Conservation (phyloP, 106 monocot species). For the Dioscorea alata region DNA sequence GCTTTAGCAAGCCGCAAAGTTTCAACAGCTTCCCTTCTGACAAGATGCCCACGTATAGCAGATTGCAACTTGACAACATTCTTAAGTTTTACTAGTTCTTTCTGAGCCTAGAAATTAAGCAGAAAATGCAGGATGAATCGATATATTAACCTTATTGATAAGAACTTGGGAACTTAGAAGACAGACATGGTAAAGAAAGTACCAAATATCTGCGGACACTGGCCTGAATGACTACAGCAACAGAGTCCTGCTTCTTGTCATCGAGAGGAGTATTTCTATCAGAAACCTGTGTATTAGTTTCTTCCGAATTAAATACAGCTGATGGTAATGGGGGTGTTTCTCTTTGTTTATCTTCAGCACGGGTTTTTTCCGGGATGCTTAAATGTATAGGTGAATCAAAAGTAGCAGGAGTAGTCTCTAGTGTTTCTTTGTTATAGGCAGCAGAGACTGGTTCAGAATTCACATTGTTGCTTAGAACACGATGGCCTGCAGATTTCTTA, state of each 20-base stretch:
- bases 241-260: slow-evolving; percentile 24
- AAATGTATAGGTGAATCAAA: slow-evolving; percentile 30
- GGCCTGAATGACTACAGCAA: slow-evolving; percentile 61
- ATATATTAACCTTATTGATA: background rate
- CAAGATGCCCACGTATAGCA: slow-evolving; percentile 65
- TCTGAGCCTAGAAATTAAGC: slow-evolving; percentile 38
- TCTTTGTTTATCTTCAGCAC: slow-evolving; percentile 26
- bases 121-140: background rate
- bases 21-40: slow-evolving; percentile 67
- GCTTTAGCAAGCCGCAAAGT: slow-evolving; percentile 72
- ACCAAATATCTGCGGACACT: slow-evolving; percentile 72
- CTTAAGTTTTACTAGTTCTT: slow-evolving; percentile 45
- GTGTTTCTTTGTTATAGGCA: slow-evolving; percentile 35
- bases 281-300: background rate
- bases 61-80: slow-evolving; percentile 87
- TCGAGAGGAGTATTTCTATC: slow-evolving; percentile 12
- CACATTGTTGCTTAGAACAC: slow-evolving; percentile 54
- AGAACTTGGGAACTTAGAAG: no score
- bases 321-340: slow-evolving; percentile 6
- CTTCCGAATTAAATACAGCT: slow-evolving; percentile 7
- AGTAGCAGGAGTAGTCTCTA: slow-evolving; percentile 22
- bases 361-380: slow-evolving; percentile 36
- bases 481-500: slow-evolving; percentile 62
- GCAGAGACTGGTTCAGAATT: slow-evolving; percentile 41
- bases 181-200: slow-evolving; percentile 8